A percentile compares a stretch with the other conserved stretches of the same genome.
Evolutionary conservation across 495 filamentous ascomycete species (phyloP).

Genomic region (Hypoxylon trugodes): DNA sequence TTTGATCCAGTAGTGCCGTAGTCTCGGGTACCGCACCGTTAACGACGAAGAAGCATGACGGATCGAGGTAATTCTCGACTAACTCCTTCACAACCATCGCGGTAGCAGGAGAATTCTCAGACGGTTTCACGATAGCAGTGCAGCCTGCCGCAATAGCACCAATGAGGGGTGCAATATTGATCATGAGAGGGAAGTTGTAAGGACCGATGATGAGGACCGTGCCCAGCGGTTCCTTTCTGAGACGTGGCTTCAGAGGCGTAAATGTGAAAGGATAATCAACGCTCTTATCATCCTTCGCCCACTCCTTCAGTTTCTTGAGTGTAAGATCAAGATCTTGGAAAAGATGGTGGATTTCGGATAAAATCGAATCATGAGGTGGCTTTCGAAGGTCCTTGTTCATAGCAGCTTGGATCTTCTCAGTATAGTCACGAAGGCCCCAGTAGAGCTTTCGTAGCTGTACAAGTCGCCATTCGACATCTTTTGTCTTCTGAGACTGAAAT

Average conservation of each 20-base stretch:
- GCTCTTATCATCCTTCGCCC: constrained; percentile 77
- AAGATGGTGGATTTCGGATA: constrained; percentile 77
- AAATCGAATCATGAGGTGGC: constrained; percentile 70
- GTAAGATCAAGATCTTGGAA: constrained; percentile 81
- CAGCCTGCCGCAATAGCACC: constrained; percentile 94
- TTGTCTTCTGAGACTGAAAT: constrained; percentile 82
- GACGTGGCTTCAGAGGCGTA: constrained; percentile 72
- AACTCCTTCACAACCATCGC: constrained; percentile 83
- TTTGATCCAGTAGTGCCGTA: constrained; percentile 80
- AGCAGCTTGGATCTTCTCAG: constrained; percentile 72
- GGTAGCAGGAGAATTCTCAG: constrained; percentile 76
- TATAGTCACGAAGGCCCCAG: constrained; percentile 85
- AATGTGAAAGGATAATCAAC: constrained; percentile 73
- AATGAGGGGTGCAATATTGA: constrained; percentile 79
- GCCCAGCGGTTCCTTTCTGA: constrained; percentile 90
- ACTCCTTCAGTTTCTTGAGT: constrained; percentile 77
- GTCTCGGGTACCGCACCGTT: constrained; percentile 85
- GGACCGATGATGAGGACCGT: constrained; percentile 85
- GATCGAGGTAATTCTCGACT: constrained; percentile 76
- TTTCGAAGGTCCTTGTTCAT: constrained; percentile 78
- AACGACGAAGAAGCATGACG: constrained; percentile 76
- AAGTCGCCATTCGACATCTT: constrained; percentile 80
- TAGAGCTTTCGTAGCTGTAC: constrained; percentile 91
- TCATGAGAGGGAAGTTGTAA: constrained; percentile 90
- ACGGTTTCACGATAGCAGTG: constrained; percentile 88